These are phyloP conservation scores for Ophiocordyceps camponoti-saundersi DNA, from an alignment of 2,329 filamentous ascomycete genomes.

Conservation along the genomic window DNA sequence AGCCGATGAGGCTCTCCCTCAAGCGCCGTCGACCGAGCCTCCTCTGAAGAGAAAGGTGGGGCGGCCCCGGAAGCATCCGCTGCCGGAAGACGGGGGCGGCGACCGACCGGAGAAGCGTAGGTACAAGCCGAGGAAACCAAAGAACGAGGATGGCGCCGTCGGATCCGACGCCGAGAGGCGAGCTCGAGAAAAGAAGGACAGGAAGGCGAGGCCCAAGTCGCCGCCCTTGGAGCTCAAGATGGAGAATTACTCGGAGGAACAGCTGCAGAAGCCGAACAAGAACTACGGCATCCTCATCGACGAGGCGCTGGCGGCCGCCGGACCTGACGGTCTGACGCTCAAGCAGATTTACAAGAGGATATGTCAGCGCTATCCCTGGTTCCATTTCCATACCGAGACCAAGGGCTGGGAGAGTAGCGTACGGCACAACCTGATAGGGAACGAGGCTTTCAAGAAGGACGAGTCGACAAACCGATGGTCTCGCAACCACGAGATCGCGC, in stretches of 20 bases:
- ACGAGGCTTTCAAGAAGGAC: slow-evolving; percentile 42
- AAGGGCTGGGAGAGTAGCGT: slow-evolving; percentile 52
- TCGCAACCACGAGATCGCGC: slow-evolving; percentile 37
- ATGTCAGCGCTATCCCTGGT: slow-evolving; percentile 39
- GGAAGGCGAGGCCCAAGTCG: slow-evolving; percentile 41
- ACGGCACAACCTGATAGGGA: slow-evolving; percentile 45
- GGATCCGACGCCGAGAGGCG: slow-evolving; percentile 38
- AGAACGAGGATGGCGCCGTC: slow-evolving; percentile 33
- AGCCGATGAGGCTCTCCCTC: slow-evolving; percentile 33
- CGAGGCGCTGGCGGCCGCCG: slow-evolving; percentile 37
- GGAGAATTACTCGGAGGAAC: slow-evolving; percentile 38
- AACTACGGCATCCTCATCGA: slow-evolving; percentile 45
- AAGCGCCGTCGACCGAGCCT: slow-evolving; percentile 27
- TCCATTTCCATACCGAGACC: slow-evolving; percentile 41
- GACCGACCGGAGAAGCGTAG: slow-evolving; percentile 45
- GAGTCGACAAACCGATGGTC: slow-evolving; percentile 39
- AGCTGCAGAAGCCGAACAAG: slow-evolving; percentile 43
- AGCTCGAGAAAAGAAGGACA: slow-evolving; percentile 41
- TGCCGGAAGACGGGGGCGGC: slow-evolving; percentile 32
- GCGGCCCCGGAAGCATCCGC: slow-evolving; percentile 44
- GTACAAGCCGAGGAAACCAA: slow-evolving; percentile 45
- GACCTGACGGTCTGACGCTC: slow-evolving; percentile 35
- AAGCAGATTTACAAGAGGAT: slow-evolving; percentile 50
- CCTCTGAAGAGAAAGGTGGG: slow-evolving; percentile 48
- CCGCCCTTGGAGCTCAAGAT: slow-evolving; percentile 37